Evolutionary conservation across 768 basidiomycete genomes (phyloP), one percentile per base, ranked within the genome.

Genomic region (Hirschioporus abietinus): DNA sequence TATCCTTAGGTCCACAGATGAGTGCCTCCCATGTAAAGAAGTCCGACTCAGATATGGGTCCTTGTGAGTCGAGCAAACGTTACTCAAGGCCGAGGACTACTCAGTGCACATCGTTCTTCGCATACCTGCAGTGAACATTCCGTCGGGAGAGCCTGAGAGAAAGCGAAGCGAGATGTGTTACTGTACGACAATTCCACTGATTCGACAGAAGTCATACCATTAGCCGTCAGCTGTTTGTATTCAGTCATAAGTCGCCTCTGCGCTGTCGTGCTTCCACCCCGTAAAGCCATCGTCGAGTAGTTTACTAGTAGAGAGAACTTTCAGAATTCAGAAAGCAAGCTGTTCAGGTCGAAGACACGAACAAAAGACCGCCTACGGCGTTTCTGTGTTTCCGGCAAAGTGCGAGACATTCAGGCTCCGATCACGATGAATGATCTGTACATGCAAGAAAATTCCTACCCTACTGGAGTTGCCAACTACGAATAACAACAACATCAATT

Each of bases 1-100:
- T 98, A 69, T 94, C 95, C 73, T 95, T 92, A 24, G 95, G 95
- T 1, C 95, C 95, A 73, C 86, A 89, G 64, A 98, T 95, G 71
- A 98, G 82, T 8, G 95, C 95, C 78, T 97, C 95, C 95, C 95
- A 96, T 66, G 89, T 91, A 77, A 97, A 94, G 81, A 98, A 93
- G 77, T 97, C 94, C 66, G 90, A 87, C 78, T 97, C 95, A 65
- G 92, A 89, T 70, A 96, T 82, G 52, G 95, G 95, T 0, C 95
- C 95, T 91, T 74, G 42, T 30, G 17, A 8, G 30, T 26, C 35
- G 15, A 30, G 62, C 25, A 17, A 58, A 25, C 64, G 57, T 64
- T 24, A 0, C 26, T 24, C 18, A 30, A 26, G 58, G 58, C 30
- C 35, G 26, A 61, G 24, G 25, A 36, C 26, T 15, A 58, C 60